Evolutionary conservation across 805 yeast species (phyloP), one percentile per base, ranked within the genome.

Genomic region (Wickerhamomyces alni): DNA sequence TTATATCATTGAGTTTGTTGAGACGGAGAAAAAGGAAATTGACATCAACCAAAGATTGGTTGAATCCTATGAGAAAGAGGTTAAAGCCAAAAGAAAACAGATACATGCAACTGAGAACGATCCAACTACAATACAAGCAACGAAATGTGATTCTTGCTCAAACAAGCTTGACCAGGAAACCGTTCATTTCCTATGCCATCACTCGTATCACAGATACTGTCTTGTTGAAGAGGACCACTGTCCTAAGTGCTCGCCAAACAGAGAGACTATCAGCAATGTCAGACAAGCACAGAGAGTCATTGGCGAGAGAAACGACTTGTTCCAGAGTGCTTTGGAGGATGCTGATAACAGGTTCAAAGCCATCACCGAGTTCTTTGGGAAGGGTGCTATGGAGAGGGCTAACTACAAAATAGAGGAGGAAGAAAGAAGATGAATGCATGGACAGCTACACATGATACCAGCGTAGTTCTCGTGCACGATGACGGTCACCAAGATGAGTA

Each of bases 151-250:
- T 15, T 44, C 53, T 1, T 55, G 59, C 21, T 42, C 52, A 5
- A 51, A 45, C 36, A 70, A 74, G 11, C 62, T 91, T 17, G 94
- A 86, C 42, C 69, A 80, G 31, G 97, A 98, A 0, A 72, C 82
- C 3, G 75, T 85, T 1, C 94, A 86, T 51, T 93, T 91, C 65
- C 75, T 78, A 46, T 93, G 99, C 63, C 71, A 72, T 24, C 99
- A 93, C 54, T 77, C 93, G 3, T 88, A 77, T 55, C 98, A 93
- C 55, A 85, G 82, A 49, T 67, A 82, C 33, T 93, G 99, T 55
- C 61, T 87, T 19, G 69, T 69, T 36, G 79, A 77, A 32, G 74
- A 67, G 29, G 59, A 56, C 16, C 69, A 64, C 33, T 91, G 98
- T 56, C 96, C 97, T 0, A 67, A 71, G 30, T 91, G 97, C 56